Base-by-base conservation (phyloP, 2,329 filamentous ascomycete species). In the Epichloe hybrida region DNA sequence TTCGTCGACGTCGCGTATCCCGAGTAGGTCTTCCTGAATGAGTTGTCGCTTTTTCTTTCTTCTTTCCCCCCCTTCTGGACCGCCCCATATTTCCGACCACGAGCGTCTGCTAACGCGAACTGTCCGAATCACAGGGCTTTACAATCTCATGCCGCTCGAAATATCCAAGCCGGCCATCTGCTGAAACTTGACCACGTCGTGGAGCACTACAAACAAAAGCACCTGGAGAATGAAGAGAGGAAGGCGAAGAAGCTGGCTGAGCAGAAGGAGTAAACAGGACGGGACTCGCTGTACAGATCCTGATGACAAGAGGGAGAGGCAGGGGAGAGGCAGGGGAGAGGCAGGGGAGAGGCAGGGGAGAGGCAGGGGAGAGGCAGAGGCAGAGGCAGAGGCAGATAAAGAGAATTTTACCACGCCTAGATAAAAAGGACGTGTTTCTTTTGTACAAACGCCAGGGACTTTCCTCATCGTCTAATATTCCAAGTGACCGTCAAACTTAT, bases 191-290 rank as follows among this genome's bases (percentile, higher is more conserved):
- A 79, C 62, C 67, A 76, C 57, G 69, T 80, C 31, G 70, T 78
- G 15, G 76, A 74, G 61, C 78, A 81, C 66, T 81, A 77, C 68
- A 68, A 68, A 58, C 69, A 75, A 62, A 65, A 75, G 66, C 72
- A 80, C 56, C 59, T 73, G 50, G 71, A 72, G 52, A 74, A 77
- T 52, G 76, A 79, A 64, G 76, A 74, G 58, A 69, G 72, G 56
- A 80, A 80, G 66, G 67, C 66, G 38, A 68, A 69, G 62, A 76
- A 69, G 64, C 55, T 78, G 57, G 69, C 68, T 13, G 56, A 52
- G 44, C 63, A 66, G 53, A 69, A 69, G 64, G 64, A 63, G 56
- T 56, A 52, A 59, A 56, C 54, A 46, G 46, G 2, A 36, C 9
- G 52, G 47, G 64, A 57, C 11, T 31, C 12, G 35, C 17, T 17